Percentiles rank a stretch among this genome's conserved stretches.
phyloP scores from a whole-genome alignment of 768 basidiomycete genomes.

The Dioszegia crocea region DNA sequence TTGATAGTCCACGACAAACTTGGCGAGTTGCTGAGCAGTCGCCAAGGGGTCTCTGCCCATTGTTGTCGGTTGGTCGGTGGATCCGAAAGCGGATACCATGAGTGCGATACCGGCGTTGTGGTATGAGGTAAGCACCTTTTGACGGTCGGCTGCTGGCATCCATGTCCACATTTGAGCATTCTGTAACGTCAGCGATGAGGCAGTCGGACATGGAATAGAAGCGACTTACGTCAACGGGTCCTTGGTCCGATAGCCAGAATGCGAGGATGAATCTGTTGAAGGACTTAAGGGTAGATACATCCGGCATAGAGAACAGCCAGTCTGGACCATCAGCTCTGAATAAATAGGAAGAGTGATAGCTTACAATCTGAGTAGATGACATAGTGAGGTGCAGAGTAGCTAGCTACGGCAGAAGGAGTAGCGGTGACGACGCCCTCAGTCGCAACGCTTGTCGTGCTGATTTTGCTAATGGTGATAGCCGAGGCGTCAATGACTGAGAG shows the following conservation, averaged over 20 bases:
- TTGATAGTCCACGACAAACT: constrained; percentile 60
- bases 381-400: constrained; percentile 30
- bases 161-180: constrained; percentile 34
- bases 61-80: constrained; percentile 57
- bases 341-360: neutral
- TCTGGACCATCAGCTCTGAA: constrained; percentile 11
- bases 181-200: neutral
- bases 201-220: neutral
- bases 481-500: constrained; percentile 1
- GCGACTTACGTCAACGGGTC: constrained; percentile 33
- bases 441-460: neutral
- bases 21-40: constrained; percentile 63
- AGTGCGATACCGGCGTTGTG: constrained; percentile 60
- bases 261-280: constrained; percentile 49
- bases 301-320: constrained; percentile 43
- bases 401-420: neutral
- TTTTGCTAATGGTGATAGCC: neutral
- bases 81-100: constrained; percentile 64
- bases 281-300: constrained; percentile 21
- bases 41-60: constrained; percentile 60
- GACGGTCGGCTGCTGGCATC: constrained; percentile 48
- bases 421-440: constrained; percentile 1
- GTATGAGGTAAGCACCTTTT: constrained; percentile 57
- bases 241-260: constrained; percentile 45
- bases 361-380: constrained; percentile 42